Conservation (phyloP, 768 basidiomycete species). For the Rossbeevera mucosa region DNA sequence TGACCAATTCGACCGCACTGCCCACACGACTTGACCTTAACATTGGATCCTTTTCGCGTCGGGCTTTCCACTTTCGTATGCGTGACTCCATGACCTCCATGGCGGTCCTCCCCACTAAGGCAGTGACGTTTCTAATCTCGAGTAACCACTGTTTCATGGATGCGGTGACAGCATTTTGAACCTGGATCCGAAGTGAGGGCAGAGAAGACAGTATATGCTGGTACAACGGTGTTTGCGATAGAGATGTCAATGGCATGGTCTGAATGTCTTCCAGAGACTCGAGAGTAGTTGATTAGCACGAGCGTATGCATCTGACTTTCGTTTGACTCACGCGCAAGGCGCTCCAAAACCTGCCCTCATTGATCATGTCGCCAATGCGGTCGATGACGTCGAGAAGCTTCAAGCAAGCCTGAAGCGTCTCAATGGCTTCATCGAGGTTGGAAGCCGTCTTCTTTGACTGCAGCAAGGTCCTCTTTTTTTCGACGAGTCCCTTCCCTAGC, state of each 20-base stretch:
- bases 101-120: conserved; percentile 80
- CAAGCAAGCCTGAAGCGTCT: conserved; percentile 88
- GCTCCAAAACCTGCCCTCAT: conserved; percentile 93
- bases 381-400: conserved; percentile 90
- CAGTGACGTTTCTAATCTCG: conserved; percentile 86
- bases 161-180: conserved; percentile 91
- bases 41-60: conserved; percentile 81
- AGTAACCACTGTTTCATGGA: conserved; percentile 96
- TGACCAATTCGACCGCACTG: conserved; percentile 87
- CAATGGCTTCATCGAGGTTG: conserved; percentile 95
- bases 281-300: conserved; percentile 28
- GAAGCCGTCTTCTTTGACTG: conserved; percentile 90
- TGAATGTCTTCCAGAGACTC: conserved; percentile 96
- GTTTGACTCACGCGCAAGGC: conserved; percentile 75
- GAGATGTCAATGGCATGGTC: conserved; percentile 79
- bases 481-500: conserved; percentile 81
- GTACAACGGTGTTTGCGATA: conserved; percentile 91
- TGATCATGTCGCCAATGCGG: conserved; percentile 89
- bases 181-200: conserved; percentile 82
- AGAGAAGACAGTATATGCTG: conserved; percentile 87
- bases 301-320: conserved; percentile 13
- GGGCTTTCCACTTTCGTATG: conserved; percentile 74
- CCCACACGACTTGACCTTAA: conserved; percentile 75
- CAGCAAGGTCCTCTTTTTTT: conserved; percentile 88
- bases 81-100: conserved; percentile 87